phyloP scores from a whole-genome alignment of 805 yeast genomes.

The Metschnikowia santaceciliae region DNA sequence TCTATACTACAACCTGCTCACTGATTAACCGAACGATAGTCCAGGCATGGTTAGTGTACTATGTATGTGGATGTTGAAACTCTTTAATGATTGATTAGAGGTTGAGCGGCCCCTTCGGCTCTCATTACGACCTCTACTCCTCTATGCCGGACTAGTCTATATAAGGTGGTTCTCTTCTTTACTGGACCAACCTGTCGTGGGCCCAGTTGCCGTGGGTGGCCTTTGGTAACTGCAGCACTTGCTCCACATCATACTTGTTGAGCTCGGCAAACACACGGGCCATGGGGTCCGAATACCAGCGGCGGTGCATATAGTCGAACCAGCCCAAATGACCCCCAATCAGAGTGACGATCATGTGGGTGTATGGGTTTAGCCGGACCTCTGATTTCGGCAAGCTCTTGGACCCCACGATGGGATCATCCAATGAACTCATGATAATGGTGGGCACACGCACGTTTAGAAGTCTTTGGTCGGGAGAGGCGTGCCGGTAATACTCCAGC shows the following conservation, averaged over 20 bases:
- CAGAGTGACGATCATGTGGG: constrained; percentile 53
- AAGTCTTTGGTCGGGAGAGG: constrained; percentile 57
- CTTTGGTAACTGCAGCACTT: constrained; percentile 22
- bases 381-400: constrained; percentile 50
- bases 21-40: no score
- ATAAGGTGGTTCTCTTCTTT: neutral
- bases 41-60: no score
- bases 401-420: constrained; percentile 64
- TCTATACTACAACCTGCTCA: no score
- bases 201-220: constrained; percentile 31
- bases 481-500: constrained; percentile 59
- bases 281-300: constrained; percentile 41
- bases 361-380: constrained; percentile 52
- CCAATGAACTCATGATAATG: constrained; percentile 54
- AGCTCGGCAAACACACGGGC: constrained; percentile 32
- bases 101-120: no score
- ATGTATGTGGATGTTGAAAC: no score
- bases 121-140: no score
- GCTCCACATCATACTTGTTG: constrained; percentile 24
- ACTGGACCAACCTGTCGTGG: constrained; percentile 27
- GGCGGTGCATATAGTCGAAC: constrained; percentile 29
- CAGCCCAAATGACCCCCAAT: constrained; percentile 71
- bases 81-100: no score
- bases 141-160: no score
- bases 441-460: constrained; percentile 58